Evolutionary conservation across 129 eudicot species (phyloP), one percentile per base, ranked within the genome.

Genomic region (Chrysanthemum seticuspe): DNA sequence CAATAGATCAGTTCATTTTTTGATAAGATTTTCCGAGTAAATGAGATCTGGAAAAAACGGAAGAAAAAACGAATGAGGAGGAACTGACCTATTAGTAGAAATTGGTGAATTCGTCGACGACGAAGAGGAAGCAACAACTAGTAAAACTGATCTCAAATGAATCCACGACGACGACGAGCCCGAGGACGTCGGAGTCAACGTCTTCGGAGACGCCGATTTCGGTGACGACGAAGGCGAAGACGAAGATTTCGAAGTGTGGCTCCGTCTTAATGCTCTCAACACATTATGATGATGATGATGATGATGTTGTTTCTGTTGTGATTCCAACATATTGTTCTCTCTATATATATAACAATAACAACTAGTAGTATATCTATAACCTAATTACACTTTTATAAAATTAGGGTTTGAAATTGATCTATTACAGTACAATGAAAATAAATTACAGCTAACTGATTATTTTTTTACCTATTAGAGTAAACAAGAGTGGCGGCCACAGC

Each of bases 101-200:
- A 76, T 75, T 67, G 85, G 86, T 73, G 92, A 79, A 78, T 89
- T 81, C 29, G 84, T 63, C 86, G 68, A 63, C 65, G 84, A 80
- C 15, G 87, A 83, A 3, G 96, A 87, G 45, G 90, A 85, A 71
- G 91, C 86, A 81, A 83, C 94, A 61, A 90, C 80, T 71, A 85
- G 84, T 13, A 90, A 69, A 75, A 90, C 87, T 23, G 94, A 87
- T 87, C 96, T 76, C 84, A 87, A 79, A 81, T 85, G 93, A 83
- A 85, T 81, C 96, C 96, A 87, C 71, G 94, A 87, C 13, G 87
- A 85, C 29, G 69, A 79, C 67, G 87, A 70, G 16, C 84, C 71
- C 72, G 85, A 70, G 21, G 87, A 50, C 6, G 89, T 69, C 19
- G 92, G 71, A 72, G 60, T 70, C 10, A 44, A 62, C 13, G 87